Evolutionary conservation across 148 eudicot species (phyloP).

Genomic region (Chenopodium quinoa): DNA sequence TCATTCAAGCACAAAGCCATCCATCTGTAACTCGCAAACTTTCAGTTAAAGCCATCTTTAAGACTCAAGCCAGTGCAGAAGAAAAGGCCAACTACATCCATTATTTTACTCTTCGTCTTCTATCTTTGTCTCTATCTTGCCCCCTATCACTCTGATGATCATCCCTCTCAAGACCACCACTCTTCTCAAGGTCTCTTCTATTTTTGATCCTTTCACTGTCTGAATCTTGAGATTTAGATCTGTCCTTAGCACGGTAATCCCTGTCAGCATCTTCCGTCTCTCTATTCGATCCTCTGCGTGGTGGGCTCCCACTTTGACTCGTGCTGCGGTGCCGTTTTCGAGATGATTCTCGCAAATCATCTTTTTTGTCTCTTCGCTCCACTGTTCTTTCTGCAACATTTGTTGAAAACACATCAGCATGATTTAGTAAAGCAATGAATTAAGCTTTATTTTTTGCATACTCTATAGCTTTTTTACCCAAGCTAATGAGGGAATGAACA

Average conservation of each 20-base stretch:
- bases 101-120: constrained; percentile 59
- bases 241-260: constrained; percentile 41
- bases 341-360: constrained; percentile 51
- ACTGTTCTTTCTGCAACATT: constrained; percentile 48
- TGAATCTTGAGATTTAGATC: constrained; percentile 38
- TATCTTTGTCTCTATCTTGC: constrained; percentile 60
- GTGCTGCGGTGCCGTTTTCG: constrained; percentile 66
- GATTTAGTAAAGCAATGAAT: not conserved
- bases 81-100: not conserved
- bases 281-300: constrained; percentile 44
- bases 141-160: constrained; percentile 43
- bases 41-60: not conserved
- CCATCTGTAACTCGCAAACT: constrained; percentile 7
- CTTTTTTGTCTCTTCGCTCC: constrained; percentile 57
- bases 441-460: not conserved
- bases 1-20: constrained; percentile 2
- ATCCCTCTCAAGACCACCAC: constrained; percentile 52
- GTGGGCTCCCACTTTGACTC: constrained; percentile 68
- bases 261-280: constrained; percentile 43
- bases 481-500: not conserved
- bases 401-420: constrained; percentile 7
- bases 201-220: constrained; percentile 41
- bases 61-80: constrained; percentile 1
- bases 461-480: not conserved
- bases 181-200: constrained; percentile 47